Base-by-base conservation (phyloP, 768 basidiomycete genomes). In the Russula compacta region DNA sequence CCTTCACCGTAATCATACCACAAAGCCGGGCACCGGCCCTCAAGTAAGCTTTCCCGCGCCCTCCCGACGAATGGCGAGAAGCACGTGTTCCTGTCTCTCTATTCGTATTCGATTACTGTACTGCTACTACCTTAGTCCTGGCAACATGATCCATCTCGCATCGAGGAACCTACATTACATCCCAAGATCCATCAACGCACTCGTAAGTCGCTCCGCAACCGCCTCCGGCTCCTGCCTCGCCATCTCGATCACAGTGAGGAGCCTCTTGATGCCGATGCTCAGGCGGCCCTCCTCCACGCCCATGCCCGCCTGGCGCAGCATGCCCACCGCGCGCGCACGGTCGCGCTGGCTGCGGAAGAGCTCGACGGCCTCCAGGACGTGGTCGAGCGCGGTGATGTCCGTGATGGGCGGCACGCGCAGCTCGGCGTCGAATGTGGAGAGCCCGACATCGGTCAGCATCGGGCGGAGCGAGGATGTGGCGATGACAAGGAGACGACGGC, bases 211-310 rank as follows among this genome's bases (percentile, higher is more conserved):
- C 68, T 86, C 83, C 33, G 83, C 89, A 15, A 85, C 87, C 63
- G 84, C 86, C 53, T 90, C 85, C 1, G 92, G 92, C 69, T 97
- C 95, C 75, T 98, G 97, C 69, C 95, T 80, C 51, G 95, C 91
- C 95, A 97, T 98, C 79, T 99, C 97, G 19, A 95, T 79, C 58
- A 89, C 80, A 61, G 86, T 92, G 70, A 99, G 72, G 71, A 99
- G 69, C 74, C 90, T 94, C 83, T 98, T 98, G 69, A 99, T 84
- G 0, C 97, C 97, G 50, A 98, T 87, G 64, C 86, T 83, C 66
- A 94, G 66, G 11, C 74, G 71, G 43, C 59, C 47, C 10, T 78
- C 77, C 7, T 73, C 73, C 17, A 74, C 69, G 11, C 79, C 82
- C 63, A 95, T 84, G 11, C 90, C 91, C 1, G 91, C 88, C 58